A percentile compares a stretch with the other conserved stretches of the same genome.
Conservation (phyloP, 345 rosid species). For the Gossypium mustelinum region DNA sequence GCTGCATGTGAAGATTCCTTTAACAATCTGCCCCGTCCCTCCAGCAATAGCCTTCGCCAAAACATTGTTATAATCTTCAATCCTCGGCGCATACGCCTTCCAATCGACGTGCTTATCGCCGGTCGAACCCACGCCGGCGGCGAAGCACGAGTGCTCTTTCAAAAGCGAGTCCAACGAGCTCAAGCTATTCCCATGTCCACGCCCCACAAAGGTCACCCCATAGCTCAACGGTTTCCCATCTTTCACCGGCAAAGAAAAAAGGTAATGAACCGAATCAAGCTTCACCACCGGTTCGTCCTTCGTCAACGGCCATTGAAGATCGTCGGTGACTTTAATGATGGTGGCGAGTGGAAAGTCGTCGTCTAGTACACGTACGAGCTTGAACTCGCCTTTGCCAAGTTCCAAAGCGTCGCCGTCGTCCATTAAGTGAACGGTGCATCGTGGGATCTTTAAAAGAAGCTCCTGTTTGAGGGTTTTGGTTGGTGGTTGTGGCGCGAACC, state of each 20-base stretch:
- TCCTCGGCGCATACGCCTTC: constrained; percentile 79
- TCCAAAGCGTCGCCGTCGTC: constrained; percentile 71
- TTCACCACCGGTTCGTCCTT: constrained; percentile 91
- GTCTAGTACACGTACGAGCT: constrained; percentile 47
- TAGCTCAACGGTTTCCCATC: constrained; percentile 78
- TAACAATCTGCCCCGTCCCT: constrained; percentile 88
- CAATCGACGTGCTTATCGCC: constrained; percentile 44
- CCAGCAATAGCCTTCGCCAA: constrained; percentile 90
- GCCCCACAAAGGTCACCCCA: constrained; percentile 58
- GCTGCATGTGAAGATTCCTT: constrained; percentile 70
- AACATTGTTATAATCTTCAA: constrained; percentile 67
- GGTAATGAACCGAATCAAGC: constrained; percentile 59
- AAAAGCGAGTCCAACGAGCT: constrained; percentile 57
- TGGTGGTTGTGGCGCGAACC: constrained; percentile 18
- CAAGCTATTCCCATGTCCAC: constrained; percentile 26
- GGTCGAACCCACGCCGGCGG: constrained; percentile 39
- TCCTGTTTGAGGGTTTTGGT: constrained; percentile 41
- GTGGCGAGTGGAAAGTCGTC: constrained; percentile 57
- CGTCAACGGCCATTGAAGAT: constrained; percentile 85
- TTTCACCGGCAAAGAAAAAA: constrained; percentile 74
- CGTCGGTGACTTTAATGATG: constrained; percentile 57
- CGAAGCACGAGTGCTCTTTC: constrained; percentile 63
- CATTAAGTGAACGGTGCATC: constrained; percentile 73
- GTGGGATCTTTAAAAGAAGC: constrained; percentile 51
- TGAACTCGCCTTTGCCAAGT: constrained; percentile 63